Base-by-base conservation (phyloP, 768 basidiomycete species). In the Leccinum obscurum region DNA sequence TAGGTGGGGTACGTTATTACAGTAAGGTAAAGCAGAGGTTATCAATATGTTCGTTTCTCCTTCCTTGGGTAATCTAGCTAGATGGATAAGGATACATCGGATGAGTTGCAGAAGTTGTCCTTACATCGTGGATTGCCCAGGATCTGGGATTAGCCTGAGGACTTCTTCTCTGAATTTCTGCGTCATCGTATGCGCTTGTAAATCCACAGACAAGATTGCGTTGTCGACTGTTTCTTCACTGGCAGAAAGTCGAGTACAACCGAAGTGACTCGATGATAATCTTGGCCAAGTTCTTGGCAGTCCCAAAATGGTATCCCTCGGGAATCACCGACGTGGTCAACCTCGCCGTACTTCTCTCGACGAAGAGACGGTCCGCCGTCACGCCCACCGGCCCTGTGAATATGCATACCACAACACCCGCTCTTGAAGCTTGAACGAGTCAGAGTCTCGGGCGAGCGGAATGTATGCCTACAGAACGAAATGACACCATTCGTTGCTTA, bases 1-100 rank as follows among this genome's bases (percentile, higher is more conserved):
- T 49, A 97, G 84, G 81, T 98, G 95, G 26, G 96, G 95, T 11
- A 97, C 95, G 68, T 98, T 98, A 74, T 98, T 98, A 75, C 93
- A 94, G 71, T 95, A 95, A 1, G 97, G 97, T 58, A 99, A 77
- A 39, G 97, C 95, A 64, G 94, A 97, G 11, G 97, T 98, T 66
- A 99, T 88, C 30, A 99, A 79, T 48, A 95, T 79, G 70, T 98
- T 99, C 57, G 81, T 80, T 75, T 95, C 89, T 51, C 95, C 96
- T 50, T 87, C 82, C 73, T 89, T 88, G 11, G 97, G 97, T 46
- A 89, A 73, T 53, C 88, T 89, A 56, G 26, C 32, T 35, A 30
- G 49, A 52, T 32, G 10, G 52, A 39, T 52, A 9, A 50, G 14
- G 32, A 13, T 55, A 50, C 58, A 53, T 1, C 52, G 6, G 52